phyloP scores from a whole-genome alignment of 108 stramenopile species.

The Cyclotella kingstonii region DNA sequence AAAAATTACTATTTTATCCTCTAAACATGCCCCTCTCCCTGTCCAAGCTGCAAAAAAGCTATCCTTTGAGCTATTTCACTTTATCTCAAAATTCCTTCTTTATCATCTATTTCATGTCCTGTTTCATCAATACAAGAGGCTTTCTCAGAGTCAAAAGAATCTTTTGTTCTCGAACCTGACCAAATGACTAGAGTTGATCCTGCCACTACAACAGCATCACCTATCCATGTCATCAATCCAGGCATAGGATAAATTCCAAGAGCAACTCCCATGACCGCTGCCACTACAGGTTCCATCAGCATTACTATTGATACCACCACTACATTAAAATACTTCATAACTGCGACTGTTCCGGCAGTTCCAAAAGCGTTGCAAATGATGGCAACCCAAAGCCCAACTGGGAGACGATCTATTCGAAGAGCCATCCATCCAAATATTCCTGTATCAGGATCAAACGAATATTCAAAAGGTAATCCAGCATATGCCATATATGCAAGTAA shows the following conservation, averaged over 20 bases:
- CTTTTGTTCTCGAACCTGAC: slow-evolving; percentile 43
- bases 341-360: slow-evolving; percentile 59
- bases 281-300: slow-evolving; percentile 46
- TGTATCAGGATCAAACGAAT: slow-evolving; percentile 32
- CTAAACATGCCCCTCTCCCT: too few relatives aligned
- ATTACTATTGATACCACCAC: slow-evolving; percentile 56
- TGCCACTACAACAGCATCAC: slow-evolving; percentile 26
- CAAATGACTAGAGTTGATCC: slow-evolving; percentile 36
- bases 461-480: slow-evolving; percentile 14
- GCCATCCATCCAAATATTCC: slow-evolving; percentile 59
- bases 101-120: too few relatives aligned
- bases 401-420: slow-evolving; percentile 39
- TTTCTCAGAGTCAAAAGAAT: too few relatives aligned
- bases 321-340: slow-evolving; percentile 68
- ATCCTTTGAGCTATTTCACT: too few relatives aligned
- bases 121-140: too few relatives aligned
- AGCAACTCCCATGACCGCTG: slow-evolving; percentile 23
- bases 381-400: slow-evolving; percentile 49
- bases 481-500: slow-evolving; percentile 36
- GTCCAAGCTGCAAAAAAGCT: too few relatives aligned
- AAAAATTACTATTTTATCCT: too few relatives aligned
- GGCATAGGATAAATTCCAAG: slow-evolving; percentile 31
- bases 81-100: too few relatives aligned
- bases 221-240: slow-evolving; percentile 35
- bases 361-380: slow-evolving; percentile 59